Base-by-base conservation (phyloP, 306 rosid species). In the Begonia loranthoides region DNA sequence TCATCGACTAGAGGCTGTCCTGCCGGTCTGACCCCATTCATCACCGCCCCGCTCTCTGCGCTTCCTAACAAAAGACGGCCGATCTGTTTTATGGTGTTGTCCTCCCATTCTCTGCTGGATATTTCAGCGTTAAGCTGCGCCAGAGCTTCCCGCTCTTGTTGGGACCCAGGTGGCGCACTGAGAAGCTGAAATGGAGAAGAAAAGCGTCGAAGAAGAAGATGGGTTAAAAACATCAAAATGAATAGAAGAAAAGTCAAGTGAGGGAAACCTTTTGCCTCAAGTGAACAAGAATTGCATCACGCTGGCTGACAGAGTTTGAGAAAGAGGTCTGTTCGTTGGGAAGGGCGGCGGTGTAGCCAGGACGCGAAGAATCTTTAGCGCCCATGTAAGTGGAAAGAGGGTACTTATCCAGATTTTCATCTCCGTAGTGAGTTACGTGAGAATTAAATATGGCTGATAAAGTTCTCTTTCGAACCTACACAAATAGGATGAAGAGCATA, bases 361-460 rank as follows among this genome's bases (percentile, higher is more conserved):
- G 13, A 12, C 46, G 45, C 5, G 36, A 13, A 12, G 55, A 60
- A 51, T 49, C n/a, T 12, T 66, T 40, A 58, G 22, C 22, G 22
- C 86, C 88, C 52, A 84, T 34, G 59, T 54, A 80, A 28, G 68
- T 55, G 54, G 1, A 44, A 6, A 84, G 41, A 19, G 10, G 15
- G 49, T 78, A 65, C 0, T 57, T 45, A 7, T 21, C 50, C 0
- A 60, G 41, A 0, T 22, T 60, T 59, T 1, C 57, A 45, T 74
- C 66, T 49, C 95, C 95, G 36, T 48, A 78, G 62, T 69, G 62
- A 80, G 66, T 73, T 15, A 85, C 92, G 45, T 76, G 82, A 70
- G 94, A 79, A 0, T 0, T 0, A 0, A 5, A 33, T 0, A 0
- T 0, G 11, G 67, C 51, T 6, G 0, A 0, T 1, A 51, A 13